Conservation (phyloP, 140 eudicot species). For the Flaveria floridana region DNA sequence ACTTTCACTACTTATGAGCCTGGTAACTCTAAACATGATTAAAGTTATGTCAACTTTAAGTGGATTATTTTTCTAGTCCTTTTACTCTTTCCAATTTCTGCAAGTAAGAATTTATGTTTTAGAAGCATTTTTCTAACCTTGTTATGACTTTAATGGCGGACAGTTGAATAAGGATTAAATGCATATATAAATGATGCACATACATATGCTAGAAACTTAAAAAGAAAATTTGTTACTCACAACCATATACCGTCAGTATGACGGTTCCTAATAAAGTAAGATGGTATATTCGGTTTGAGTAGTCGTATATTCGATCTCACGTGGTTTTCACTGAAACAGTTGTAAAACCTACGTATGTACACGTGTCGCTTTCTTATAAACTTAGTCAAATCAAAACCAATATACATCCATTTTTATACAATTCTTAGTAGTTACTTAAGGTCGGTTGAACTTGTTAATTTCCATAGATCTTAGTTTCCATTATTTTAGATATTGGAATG, state of each 20-base stretch:
- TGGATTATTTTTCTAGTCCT: no score
- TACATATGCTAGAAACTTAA: slow-evolving; percentile 24
- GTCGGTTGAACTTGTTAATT: background rate
- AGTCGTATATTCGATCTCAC: slow-evolving; percentile 4
- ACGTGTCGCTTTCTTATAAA: background rate
- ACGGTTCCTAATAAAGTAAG: slow-evolving; percentile 18
- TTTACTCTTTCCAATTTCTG: no score
- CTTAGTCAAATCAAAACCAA: background rate
- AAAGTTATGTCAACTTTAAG: no score
- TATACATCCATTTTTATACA: background rate
- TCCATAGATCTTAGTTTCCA: background rate
- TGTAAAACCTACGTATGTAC: background rate
- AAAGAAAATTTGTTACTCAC: slow-evolving; percentile 4
- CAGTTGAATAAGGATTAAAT: slow-evolving; percentile 29
- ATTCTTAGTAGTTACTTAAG: background rate
- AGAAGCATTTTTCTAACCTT: no score
- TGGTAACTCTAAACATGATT: no score
- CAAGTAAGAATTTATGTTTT: no score
- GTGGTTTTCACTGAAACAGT: background rate
- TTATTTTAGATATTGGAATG: background rate
- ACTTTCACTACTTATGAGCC: no score
- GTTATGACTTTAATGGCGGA: slow-evolving; percentile 24
- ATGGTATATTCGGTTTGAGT: slow-evolving; percentile 16
- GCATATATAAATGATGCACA: slow-evolving; percentile 30
- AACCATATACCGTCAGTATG: slow-evolving; percentile 21